Evolutionary conservation across 2,329 filamentous ascomycete species (phyloP).

Genomic region (Endoconidiophora polonica): DNA sequence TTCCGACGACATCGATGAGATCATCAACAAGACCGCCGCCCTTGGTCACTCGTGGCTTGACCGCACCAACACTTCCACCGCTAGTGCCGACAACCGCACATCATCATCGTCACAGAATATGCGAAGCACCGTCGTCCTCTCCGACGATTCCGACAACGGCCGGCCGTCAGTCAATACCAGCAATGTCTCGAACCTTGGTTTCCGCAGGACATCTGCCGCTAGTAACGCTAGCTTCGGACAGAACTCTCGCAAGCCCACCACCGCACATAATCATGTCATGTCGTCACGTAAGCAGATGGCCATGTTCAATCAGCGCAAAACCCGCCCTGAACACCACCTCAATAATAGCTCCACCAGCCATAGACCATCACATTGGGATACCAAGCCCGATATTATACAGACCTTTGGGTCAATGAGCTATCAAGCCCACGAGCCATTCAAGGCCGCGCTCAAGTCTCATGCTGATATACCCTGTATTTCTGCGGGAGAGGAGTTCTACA

Average conservation of each 20-base stretch:
- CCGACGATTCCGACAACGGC: conserved; percentile 1
- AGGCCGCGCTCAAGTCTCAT: conserved; percentile 7
- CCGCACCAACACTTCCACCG: not conserved
- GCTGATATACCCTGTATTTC: conserved; percentile 3
- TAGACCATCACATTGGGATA: conserved; percentile 26
- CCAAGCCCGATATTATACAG: not conserved
- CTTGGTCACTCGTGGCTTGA: conserved; percentile 10
- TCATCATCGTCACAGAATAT: not conserved
- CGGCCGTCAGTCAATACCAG: not conserved
- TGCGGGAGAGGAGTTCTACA: conserved; percentile 36
- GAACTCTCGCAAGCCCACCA: not conserved
- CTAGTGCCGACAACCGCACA: not conserved
- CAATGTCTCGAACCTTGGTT: not conserved
- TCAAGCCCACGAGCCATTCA: conserved; percentile 4
- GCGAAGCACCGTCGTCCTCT: not conserved
- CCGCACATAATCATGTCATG: conserved; percentile 19
- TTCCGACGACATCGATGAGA: conserved; percentile 9
- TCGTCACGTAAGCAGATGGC: conserved; percentile 39
- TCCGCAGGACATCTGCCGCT: not conserved
- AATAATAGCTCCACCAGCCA: conserved; percentile 19
- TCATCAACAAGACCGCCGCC: conserved; percentile 12
- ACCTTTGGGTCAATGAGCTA: conserved; percentile 11
- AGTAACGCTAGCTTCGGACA: not conserved
- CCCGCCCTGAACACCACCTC: conserved; percentile 40
- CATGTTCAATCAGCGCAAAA: conserved; percentile 37